Conservation (phyloP, 371 early-diverging fungal genomes). For the Mucor sp. region DNA sequence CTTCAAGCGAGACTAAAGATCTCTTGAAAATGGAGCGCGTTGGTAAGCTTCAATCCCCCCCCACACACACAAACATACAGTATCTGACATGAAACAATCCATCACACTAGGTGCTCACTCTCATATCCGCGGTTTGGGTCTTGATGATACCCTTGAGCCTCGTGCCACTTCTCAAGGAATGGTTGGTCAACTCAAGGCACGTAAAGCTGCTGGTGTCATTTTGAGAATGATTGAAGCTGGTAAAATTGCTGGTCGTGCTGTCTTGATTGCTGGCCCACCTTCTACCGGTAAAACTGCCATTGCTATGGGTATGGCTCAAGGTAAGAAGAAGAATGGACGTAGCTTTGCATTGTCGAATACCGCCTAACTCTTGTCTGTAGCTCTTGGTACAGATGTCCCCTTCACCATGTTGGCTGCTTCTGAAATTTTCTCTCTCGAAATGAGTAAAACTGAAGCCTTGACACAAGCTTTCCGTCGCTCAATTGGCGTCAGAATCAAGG, state of each 20-base stretch:
- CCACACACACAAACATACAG: not conserved
- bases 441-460: constrained; percentile 98
- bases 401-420: constrained; percentile 96
- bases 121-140: constrained; percentile 90
- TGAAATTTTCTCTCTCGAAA: constrained; percentile 97
- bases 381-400: constrained; percentile 93
- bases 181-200: constrained; percentile 96
- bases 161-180: constrained; percentile 90
- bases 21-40: constrained; percentile 70
- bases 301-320: constrained; percentile 93
- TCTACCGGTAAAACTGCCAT: constrained; percentile 98
- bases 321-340: constrained; percentile 13
- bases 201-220: constrained; percentile 96
- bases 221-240: constrained; percentile 94
- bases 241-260: constrained; percentile 96
- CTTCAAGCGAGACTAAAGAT: constrained; percentile 58
- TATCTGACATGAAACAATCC: not conserved
- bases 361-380: constrained; percentile 23
- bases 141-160: constrained; percentile 91
- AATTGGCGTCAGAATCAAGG: constrained; percentile 97
- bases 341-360: not conserved
- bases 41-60: constrained; percentile 38
- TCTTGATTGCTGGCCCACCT: constrained; percentile 97
- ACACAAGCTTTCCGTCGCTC: constrained; percentile 98
- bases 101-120: constrained; percentile 88